Evolutionary conservation across 2,329 filamentous ascomycete species (phyloP).

Genomic region (Fusarium sp.): DNA sequence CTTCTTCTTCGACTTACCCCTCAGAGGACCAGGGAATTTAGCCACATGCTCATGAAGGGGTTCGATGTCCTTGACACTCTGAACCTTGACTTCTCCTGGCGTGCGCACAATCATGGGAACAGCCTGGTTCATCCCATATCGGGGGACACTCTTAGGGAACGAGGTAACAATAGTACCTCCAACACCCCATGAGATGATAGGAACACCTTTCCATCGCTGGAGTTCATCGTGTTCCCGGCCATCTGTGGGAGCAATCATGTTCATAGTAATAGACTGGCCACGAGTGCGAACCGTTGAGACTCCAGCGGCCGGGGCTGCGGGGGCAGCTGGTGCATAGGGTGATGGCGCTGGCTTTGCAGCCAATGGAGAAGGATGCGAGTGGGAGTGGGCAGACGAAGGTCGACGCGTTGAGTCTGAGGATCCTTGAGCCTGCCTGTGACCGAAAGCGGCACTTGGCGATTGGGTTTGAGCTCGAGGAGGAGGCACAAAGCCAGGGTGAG

Average conservation of each 20-base stretch:
- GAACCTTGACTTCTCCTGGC: conserved; percentile 84
- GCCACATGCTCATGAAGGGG: conserved; percentile 77
- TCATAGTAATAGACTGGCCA: conserved; percentile 66
- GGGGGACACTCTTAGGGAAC: conserved; percentile 89
- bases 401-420: conserved; percentile 61
- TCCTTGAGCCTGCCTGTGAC: conserved; percentile 50
- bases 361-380: conserved; percentile 55
- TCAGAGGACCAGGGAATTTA: conserved; percentile 91
- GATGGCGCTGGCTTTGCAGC: conserved; percentile 43
- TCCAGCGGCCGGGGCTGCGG: conserved; percentile 9
- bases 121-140: conserved; percentile 80
- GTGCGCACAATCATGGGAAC: conserved; percentile 83
- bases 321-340: conserved; percentile 45
- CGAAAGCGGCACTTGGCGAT: conserved; percentile 65
- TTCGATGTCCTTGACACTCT: conserved; percentile 78
- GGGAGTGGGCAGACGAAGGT: conserved; percentile 64
- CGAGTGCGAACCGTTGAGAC: conserved; percentile 55
- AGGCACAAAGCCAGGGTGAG: conserved; percentile 60
- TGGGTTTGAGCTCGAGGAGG: conserved; percentile 72
- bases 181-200: conserved; percentile 88
- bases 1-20: conserved; percentile 94
- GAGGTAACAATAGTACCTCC: conserved; percentile 85
- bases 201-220: conserved; percentile 89
- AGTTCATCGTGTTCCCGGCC: conserved; percentile 79
- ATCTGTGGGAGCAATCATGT: conserved; percentile 72